Percentiles rank a stretch among this genome's conserved stretches.
These are phyloP conservation scores for Penicillium paxilli DNA, from an alignment of 495 filamentous ascomycete species.

Conservation along the genomic window DNA sequence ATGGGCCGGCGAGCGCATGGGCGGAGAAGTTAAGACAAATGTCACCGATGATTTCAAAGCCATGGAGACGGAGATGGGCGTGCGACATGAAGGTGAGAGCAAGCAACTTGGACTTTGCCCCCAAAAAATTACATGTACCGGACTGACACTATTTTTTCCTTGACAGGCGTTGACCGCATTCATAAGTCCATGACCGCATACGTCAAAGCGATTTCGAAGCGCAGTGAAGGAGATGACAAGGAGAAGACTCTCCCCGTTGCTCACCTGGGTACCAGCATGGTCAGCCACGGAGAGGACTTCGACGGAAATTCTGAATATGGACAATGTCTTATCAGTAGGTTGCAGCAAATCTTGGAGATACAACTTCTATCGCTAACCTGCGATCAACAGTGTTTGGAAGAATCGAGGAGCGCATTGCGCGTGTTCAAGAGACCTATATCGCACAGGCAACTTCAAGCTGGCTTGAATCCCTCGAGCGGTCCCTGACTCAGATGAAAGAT, in stretches of 20 bases:
- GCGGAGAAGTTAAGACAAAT: constrained; percentile 83
- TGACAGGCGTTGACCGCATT: constrained; percentile 82
- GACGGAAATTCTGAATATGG: constrained; percentile 90
- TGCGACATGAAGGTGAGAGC: constrained; percentile 85
- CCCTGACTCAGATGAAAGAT: constrained; percentile 93
- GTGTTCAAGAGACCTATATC: constrained; percentile 84
- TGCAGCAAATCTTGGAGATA: not conserved
- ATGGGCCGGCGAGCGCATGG: constrained; percentile 98
- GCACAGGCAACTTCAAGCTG: constrained; percentile 80
- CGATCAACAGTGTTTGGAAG: constrained; percentile 67
- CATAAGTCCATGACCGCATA: constrained; percentile 88
- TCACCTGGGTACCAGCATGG: constrained; percentile 84
- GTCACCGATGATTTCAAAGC: constrained; percentile 92
- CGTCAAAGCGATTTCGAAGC: constrained; percentile 87
- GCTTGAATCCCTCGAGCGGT: constrained; percentile 89
- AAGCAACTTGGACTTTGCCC: not conserved
- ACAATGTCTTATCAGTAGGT: constrained; percentile 76
- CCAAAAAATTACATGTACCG: not conserved
- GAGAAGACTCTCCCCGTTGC: constrained; percentile 83
- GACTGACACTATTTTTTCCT: not conserved
- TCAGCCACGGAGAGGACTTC: constrained; percentile 91
- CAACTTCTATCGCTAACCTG: constrained; percentile 7
- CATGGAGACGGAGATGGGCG: constrained; percentile 88
- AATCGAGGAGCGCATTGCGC: constrained; percentile 84
- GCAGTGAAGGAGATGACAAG: constrained; percentile 77